A percentile compares a stretch with the other conserved stretches of the same genome.
These are phyloP conservation scores for Scleromitrula shiraiana DNA, from an alignment of 2,329 filamentous ascomycete species.

Conservation along the genomic window DNA sequence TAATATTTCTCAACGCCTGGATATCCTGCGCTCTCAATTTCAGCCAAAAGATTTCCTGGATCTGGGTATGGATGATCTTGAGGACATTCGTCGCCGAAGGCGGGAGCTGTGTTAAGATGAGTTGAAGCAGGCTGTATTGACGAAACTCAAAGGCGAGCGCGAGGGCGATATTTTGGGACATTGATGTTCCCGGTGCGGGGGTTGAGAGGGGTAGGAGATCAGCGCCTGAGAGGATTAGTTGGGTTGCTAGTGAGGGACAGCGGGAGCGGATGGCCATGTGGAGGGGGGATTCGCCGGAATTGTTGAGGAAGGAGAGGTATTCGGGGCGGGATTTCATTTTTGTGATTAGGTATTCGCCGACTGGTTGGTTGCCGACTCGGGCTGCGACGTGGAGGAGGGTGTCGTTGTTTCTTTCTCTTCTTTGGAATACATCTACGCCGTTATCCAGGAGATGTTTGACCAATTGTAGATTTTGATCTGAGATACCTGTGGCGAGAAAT, in stretches of 20 bases:
- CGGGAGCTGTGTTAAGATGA: too few species aligned
- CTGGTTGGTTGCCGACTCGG: neutral
- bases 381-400: constrained; percentile 3
- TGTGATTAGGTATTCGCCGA: constrained; percentile 1
- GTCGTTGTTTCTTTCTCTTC: neutral
- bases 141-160: too few species aligned
- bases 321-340: neutral
- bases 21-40: too few species aligned
- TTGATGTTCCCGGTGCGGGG: neutral
- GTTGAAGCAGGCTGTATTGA: too few species aligned
- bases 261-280: neutral
- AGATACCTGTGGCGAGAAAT: neutral
- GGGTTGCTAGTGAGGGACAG: neutral
- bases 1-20: too few species aligned
- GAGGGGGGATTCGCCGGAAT: neutral
- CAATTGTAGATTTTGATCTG: neutral
- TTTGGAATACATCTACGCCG: neutral
- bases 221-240: neutral
- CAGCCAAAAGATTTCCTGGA: too few species aligned
- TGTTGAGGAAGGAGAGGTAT: neutral
- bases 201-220: neutral
- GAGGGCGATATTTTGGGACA: too few species aligned
- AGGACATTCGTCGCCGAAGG: too few species aligned
- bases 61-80: too few species aligned
- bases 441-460: neutral